phyloP scores from a whole-genome alignment of 164 flowering plant species.

The Vitis riparia region DNA sequence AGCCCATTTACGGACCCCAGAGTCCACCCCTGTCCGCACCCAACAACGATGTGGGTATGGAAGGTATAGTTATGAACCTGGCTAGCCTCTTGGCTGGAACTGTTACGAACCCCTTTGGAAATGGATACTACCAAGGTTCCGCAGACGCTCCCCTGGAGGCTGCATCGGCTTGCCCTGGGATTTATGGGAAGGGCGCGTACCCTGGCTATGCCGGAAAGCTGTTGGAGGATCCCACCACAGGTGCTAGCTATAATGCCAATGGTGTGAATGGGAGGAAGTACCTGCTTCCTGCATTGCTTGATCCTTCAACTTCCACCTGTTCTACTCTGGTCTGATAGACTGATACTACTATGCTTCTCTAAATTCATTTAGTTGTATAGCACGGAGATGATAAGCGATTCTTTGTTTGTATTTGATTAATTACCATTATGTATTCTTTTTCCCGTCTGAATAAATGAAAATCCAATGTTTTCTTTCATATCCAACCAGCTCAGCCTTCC shows the following conservation, averaged over 20 bases:
- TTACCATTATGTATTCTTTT: too few relatives aligned
- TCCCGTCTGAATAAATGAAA: too few relatives aligned
- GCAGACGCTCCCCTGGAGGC: conserved; percentile 55
- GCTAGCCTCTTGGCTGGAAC: conserved; percentile 55
- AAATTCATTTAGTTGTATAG: too few relatives aligned
- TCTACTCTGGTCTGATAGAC: conserved; percentile 29
- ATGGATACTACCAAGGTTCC: conserved; percentile 53
- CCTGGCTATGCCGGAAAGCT: conserved; percentile 60
- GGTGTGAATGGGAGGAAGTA: conserved; percentile 49
- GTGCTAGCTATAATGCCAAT: conserved; percentile 54
- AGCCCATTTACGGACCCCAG: conserved; percentile 65
- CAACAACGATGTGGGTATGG: conserved; percentile 53
- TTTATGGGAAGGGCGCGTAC: conserved; percentile 56
- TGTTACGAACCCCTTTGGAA: conserved; percentile 56
- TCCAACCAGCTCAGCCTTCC: too few relatives aligned
- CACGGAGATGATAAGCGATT: too few relatives aligned
- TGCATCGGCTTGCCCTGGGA: conserved; percentile 53
- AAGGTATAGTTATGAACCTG: conserved; percentile 52
- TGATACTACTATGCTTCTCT: too few relatives aligned
- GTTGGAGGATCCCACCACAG: conserved; percentile 41
- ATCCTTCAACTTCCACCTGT: conserved; percentile 43
- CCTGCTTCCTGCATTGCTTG: conserved; percentile 51
- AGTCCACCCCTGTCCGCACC: conserved; percentile 48
- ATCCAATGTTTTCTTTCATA: too few relatives aligned
- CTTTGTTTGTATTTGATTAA: too few relatives aligned